Evolutionary conservation across 108 stramenopile species (phyloP).

Genomic region (Stephanodiscus triporus): DNA sequence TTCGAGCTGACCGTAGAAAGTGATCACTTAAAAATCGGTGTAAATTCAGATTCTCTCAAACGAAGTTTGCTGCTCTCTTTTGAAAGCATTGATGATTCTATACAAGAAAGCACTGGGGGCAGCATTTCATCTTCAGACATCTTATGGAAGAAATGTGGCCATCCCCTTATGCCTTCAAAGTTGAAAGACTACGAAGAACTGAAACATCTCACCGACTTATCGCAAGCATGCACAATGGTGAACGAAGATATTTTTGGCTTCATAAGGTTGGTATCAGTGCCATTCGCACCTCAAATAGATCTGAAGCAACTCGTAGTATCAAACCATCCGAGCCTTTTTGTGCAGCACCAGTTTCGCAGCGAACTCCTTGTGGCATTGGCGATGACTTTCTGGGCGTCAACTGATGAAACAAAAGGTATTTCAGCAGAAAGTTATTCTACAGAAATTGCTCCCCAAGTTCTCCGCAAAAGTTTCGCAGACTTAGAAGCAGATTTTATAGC

Average conservation of each 20-base stretch:
- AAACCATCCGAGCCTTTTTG: constrained; percentile 69
- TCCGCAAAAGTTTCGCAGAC: constrained; percentile 26
- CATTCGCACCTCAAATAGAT: constrained; percentile 29
- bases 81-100: constrained; percentile 52
- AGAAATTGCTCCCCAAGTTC: constrained; percentile 26
- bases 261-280: constrained; percentile 42
- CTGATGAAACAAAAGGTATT: constrained; percentile 61
- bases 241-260: constrained; percentile 52
- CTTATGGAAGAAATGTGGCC: constrained; percentile 78
- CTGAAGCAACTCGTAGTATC: constrained; percentile 47
- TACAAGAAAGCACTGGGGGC: constrained; percentile 53
- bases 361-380: constrained; percentile 77
- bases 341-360: constrained; percentile 34
- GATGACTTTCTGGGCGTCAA: constrained; percentile 79
- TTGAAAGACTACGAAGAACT: constrained; percentile 57
- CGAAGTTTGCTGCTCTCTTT: constrained; percentile 45
- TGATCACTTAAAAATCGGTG: background rate
- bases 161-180: constrained; percentile 67
- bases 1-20: constrained; percentile 5
- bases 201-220: constrained; percentile 38
- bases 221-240: constrained; percentile 44
- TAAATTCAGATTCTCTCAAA: background rate
- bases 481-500: constrained; percentile 29
- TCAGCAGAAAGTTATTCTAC: constrained; percentile 21
- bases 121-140: constrained; percentile 46